phyloP scores from a whole-genome alignment of 2,329 filamentous ascomycete genomes.

The Epichloe typhina region DNA sequence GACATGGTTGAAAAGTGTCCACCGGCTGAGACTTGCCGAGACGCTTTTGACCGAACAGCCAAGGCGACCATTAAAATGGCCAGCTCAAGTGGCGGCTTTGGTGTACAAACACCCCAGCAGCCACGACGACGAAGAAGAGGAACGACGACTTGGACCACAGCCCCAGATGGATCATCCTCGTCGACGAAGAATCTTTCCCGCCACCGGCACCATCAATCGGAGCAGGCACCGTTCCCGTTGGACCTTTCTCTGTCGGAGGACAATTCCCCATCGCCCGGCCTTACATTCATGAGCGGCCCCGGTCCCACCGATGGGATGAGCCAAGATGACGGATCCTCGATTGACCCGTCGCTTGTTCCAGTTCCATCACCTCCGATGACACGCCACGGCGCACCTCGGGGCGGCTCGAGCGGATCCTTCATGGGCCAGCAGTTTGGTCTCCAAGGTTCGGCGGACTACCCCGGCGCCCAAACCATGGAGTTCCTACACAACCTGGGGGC shows the following conservation, averaged over 20 bases:
- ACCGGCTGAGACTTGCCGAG: constrained; percentile 83
- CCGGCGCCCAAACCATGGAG: constrained; percentile 40
- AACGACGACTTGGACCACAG: constrained; percentile 17
- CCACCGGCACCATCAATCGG: constrained; percentile 17
- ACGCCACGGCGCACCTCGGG: constrained; percentile 22
- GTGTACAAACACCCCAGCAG: constrained; percentile 22
- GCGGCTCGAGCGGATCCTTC: constrained; percentile 17
- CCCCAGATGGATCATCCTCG: constrained; percentile 13
- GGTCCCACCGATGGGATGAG: constrained; percentile 19
- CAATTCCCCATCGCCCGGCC: constrained; percentile 26
- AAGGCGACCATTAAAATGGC: constrained; percentile 95
- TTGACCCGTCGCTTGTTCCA: constrained; percentile 30
- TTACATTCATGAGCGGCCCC: constrained; percentile 16
- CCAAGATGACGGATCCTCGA: constrained; percentile 16
- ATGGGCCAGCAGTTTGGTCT: constrained; percentile 21
- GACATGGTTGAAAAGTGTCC: constrained; percentile 92
- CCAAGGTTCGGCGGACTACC: constrained; percentile 24
- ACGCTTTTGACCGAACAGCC: constrained; percentile 89
- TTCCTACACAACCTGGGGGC: constrained; percentile 32
- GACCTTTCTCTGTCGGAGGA: constrained; percentile 27
- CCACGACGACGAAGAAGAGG: constrained; percentile 15
- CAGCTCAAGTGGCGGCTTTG: constrained; percentile 74
- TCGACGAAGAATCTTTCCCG: constrained; percentile 10
- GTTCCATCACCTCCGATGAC: constrained; percentile 30
- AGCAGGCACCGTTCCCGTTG: constrained; percentile 20